Conservation (phyloP, 2,329 filamentous ascomycete species). For the Trichoderma asperellum region DNA sequence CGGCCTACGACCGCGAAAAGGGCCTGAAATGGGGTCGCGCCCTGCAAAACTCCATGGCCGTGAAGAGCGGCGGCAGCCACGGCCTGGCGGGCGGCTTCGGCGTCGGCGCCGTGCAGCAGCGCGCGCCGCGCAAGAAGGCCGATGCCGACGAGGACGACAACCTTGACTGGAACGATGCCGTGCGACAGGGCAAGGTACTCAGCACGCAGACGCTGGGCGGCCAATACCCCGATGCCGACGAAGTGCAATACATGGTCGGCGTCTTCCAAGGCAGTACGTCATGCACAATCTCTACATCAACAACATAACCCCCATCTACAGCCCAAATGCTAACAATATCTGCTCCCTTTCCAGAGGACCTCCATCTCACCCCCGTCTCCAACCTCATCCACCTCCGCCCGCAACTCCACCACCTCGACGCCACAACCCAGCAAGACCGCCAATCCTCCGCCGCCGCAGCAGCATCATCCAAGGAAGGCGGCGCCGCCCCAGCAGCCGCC, state of each 20-base stretch:
- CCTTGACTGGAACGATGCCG: conserved; percentile 68
- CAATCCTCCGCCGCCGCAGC: conserved; percentile 45
- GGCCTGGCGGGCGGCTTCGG: conserved; percentile 76
- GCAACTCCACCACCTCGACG: conserved; percentile 91
- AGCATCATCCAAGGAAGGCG: conserved; percentile 44
- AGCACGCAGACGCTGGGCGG: conserved; percentile 84
- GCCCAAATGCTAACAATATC: no score
- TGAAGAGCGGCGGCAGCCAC: conserved; percentile 67
- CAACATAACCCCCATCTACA: no score
- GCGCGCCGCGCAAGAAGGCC: conserved; percentile 45
- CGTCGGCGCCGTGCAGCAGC: conserved; percentile 55
- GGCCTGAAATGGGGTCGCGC: conserved; percentile 82
- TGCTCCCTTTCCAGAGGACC: conserved; percentile 60
- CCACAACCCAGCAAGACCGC: conserved; percentile 71
- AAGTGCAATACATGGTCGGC: conserved; percentile 87
- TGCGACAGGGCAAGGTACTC: conserved; percentile 72
- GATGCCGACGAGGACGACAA: conserved; percentile 52
- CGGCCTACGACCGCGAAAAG: conserved; percentile 81
- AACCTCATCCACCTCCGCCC: conserved; percentile 87
- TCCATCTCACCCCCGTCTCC: conserved; percentile 83
- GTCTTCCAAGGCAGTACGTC: conserved; percentile 80
- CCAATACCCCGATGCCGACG: conserved; percentile 69
- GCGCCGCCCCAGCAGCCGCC: conserved; percentile 48
- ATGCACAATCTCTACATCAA: no score
- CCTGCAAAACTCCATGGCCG: conserved; percentile 62